Evolutionary conservation across 2,329 filamentous ascomycete genomes (phyloP).

Genomic region (Neonectria sp.): DNA sequence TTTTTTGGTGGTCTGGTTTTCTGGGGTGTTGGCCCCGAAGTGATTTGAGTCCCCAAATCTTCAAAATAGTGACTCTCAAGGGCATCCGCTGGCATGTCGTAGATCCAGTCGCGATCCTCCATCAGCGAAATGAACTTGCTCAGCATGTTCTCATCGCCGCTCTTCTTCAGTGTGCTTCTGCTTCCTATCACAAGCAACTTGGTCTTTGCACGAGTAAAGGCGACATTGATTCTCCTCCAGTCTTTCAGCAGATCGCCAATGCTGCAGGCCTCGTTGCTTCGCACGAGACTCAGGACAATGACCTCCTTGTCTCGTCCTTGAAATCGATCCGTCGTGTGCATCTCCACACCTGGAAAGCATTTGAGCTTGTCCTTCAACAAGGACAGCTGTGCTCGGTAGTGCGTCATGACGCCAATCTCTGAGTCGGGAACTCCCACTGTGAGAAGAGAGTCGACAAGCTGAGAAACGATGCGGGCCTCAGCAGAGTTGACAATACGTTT

Average conservation of each 20-base stretch:
- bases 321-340: slow-evolving; percentile 97
- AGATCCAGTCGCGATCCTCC: slow-evolving; percentile 83
- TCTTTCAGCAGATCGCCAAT: slow-evolving; percentile 96
- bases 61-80: slow-evolving; percentile 79
- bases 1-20: slow-evolving; percentile 51
- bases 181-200: slow-evolving; percentile 93
- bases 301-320: slow-evolving; percentile 97
- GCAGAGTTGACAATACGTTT: slow-evolving; percentile 89
- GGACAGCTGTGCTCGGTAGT: slow-evolving; percentile 93
- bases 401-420: slow-evolving; percentile 95
- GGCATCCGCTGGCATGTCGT: slow-evolving; percentile 77
- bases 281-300: slow-evolving; percentile 87
- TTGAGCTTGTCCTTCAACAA: slow-evolving; percentile 83
- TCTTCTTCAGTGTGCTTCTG: slow-evolving; percentile 81
- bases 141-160: slow-evolving; percentile 82
- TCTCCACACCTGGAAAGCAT: slow-evolving; percentile 78
- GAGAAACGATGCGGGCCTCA: slow-evolving; percentile 84
- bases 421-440: slow-evolving; percentile 79
- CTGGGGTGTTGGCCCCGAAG: slow-evolving; percentile 48
- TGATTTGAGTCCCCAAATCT: slow-evolving; percentile 67
- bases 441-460: slow-evolving; percentile 86
- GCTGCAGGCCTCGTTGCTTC: slow-evolving; percentile 84
- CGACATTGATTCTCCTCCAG: slow-evolving; percentile 95
- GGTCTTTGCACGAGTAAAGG: slow-evolving; percentile 91
- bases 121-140: slow-evolving; percentile 83